Evolutionary conservation across 192 early-diverging fungal species (phyloP), one percentile per base, ranked within the genome.

Genomic region (Pecoramyces ruminantium): DNA sequence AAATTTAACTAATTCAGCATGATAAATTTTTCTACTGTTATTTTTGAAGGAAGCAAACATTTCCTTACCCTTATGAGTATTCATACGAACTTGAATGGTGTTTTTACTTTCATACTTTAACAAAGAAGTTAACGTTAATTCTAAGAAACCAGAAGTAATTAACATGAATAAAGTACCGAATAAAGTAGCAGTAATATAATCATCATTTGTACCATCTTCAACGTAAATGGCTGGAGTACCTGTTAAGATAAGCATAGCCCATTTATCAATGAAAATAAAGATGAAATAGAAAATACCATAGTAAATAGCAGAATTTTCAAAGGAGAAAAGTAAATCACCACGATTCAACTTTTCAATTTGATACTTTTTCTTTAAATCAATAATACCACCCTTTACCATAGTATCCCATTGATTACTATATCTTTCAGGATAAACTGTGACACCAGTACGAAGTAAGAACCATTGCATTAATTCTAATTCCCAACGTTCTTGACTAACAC

Each of bases 291-390:
- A 77, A 8, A 87, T 82, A 28, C 86, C 86, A 58, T 86, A 87
- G 28, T 29, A 34, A 42, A 87, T 87, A 77, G 86, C 86, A 18
- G 86, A 83, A 29, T 80, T 39, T 82, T 87, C 86, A 40, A 87
- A 81, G 13, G 82, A 78, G 78, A 86, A 87, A 13, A 87, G 77
- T 39, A 87, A 83, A 77, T 84, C 86, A 25, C 86, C 86, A 27
- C 86, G 86, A 83, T 87, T 87, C 29, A 87, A 30, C 51, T 87
- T 87, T 80, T 87, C 86, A 28, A 85, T 82, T 27, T 88, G 80
- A 77, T 85, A 87, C 79, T 87, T 87, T 28, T 84, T 86, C 77
- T 86, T 85, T 28, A 87, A 40, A 77, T 88, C 83, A 18, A 40
- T 84, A 77, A 87, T 78, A 28, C 81, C 86, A 58, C 87, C 86